A percentile compares a stretch with the other conserved stretches of the same genome.
These are phyloP conservation scores for Astrothelium macrocarpum DNA, from an alignment of 495 filamentous ascomycete genomes.

Conservation along the genomic window DNA sequence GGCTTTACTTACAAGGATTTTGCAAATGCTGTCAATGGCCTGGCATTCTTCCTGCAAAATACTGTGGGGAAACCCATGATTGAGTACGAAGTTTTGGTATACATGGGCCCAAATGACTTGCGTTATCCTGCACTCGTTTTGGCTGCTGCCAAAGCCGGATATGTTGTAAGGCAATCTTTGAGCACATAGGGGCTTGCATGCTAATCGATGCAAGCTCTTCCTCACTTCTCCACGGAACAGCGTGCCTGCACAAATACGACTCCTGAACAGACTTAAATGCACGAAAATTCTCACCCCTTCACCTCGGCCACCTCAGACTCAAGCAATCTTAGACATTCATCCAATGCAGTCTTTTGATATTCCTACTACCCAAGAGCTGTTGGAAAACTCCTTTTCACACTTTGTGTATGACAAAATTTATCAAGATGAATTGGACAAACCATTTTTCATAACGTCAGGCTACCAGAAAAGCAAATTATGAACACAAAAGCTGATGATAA, in stretches of 20 bases:
- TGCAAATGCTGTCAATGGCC: no score
- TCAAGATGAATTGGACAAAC: neutral
- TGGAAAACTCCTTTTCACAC: neutral
- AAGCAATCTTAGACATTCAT: neutral
- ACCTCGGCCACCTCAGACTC: no score
- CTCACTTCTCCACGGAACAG: neutral
- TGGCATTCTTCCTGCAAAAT: no score
- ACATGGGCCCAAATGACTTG: neutral
- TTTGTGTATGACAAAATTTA: neutral
- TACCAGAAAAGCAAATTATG: no score
- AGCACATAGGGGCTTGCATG: no score
- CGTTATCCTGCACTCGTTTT: neutral
- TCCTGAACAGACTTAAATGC: neutral
- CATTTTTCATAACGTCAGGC: neutral
- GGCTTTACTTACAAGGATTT: no score
- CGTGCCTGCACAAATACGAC: neutral
- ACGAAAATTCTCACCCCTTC: neutral
- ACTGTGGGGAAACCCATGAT: no score
- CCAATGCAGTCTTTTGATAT: neutral
- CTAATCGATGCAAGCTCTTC: no score
- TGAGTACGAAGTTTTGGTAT: neutral
- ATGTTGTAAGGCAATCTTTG: no score
- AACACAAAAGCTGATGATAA: no score
- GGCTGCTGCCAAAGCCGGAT: neutral
- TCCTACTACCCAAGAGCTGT: neutral